Evolutionary conservation across 108 stramenopile species (phyloP), one percentile per base, ranked within the genome.

Genomic region (Cyclostephanos invisitatus): DNA sequence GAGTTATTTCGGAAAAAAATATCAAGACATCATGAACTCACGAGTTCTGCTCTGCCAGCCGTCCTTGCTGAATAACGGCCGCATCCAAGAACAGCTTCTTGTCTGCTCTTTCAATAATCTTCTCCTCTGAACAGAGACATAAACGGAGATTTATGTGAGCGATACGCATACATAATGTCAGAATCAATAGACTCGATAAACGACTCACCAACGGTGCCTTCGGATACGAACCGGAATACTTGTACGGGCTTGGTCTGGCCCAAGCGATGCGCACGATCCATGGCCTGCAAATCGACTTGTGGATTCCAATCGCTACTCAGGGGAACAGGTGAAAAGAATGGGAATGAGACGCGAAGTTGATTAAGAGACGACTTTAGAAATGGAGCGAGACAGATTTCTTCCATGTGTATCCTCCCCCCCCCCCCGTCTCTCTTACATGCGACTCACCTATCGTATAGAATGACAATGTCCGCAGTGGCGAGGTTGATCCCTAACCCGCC

Each of bases 401-500:
- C 22, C 0, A 25, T 22, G 0, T 27, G 11, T 0, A 53, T 10
- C 55, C 14, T 27, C 17, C 4, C 56, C 15, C 17, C 29, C 15
- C 27, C 9, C 27, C 1, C 29, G 7, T 57, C 29, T 57, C 24
- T 57, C 56, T 46, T 46, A 32, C 44, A 2, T 15, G 17, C 56
- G 3, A 28, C 72, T 35, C 38, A 64, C 48, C 75, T 91, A 72
- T 99, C 99, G 83, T 93, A 99, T 17, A 99, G 83, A 75, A 99
- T 90, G 21, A 99, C 99, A 73, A 96, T 97, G 80, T 99, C 97
- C 12, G 99, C 99, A 11, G 99, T 98, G 32, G 91, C 91, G 54
- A 99, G 79, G 73, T 99, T 99, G 82, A 99, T 97, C 8, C 99
- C 99, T 25, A 99, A 86, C 51, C 99, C 98, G 48, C 97, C 98